Base-by-base conservation (phyloP, 2,329 filamentous ascomycete species). In the Hymenoscyphus albidus region DNA sequence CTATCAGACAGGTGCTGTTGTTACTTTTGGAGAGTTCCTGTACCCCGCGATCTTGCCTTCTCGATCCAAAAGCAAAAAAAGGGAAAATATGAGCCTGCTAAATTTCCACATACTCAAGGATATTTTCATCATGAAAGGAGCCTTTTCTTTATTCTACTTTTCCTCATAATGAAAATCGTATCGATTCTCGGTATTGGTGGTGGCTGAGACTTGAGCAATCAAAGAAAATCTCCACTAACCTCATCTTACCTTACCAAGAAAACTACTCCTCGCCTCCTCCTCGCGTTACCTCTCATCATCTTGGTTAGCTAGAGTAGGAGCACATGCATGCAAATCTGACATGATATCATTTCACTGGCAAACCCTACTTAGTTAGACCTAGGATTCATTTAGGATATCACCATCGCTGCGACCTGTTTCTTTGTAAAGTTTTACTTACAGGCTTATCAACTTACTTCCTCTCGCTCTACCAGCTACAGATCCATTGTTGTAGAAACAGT, bases 301-400 rank as follows among this genome's bases (percentile, higher is more conserved):
- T 12, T 27, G 13, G 48, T 22, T 54, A 22, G 18, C 48, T 54
- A 27, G 48, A 22, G 44, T 22, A 51, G 44, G 48, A 54, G 48
- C 22, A 27, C 48, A 54, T 54, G 48, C 48, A 27, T 54, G 48
- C 18, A 54, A 54, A 54, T 27, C 48, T 54, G 48, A 54, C 48
- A 54, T 51, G 44, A 12, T 27, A 27, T 54, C 48, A 54, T 54
- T 22, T 54, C 18, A 54, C 22, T 54, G 3, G 48, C 48, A 27
- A 54, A 10, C 18, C 18, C 22, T 54, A 27, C 48, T 18, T 13
- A 54, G 22, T 54, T 14, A 27, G 48, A 27, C 13, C 18, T 54
- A 13, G 22, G 48, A 9, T 54, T 54, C 1, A 27, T 27, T 22
- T 12, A 9, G 48, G 18, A 54, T 27, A 54, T 27, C 48, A 18